These are phyloP conservation scores for Tetrapyrgos nigripes DNA, from an alignment of 1,284 basidiomycete species.

Conservation along the genomic window DNA sequence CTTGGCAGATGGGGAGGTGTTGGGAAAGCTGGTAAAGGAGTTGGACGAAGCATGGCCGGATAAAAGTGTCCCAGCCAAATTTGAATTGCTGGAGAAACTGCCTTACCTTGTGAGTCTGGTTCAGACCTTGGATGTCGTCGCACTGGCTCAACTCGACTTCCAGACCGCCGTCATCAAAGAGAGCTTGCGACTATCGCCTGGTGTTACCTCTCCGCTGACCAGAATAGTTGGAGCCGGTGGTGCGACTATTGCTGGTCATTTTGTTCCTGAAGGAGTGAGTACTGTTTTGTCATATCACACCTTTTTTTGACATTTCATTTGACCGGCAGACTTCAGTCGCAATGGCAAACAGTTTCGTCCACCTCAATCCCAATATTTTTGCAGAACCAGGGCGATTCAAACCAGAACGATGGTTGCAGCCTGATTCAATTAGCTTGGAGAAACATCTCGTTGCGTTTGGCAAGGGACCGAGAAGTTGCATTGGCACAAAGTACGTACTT, in stretches of 20 bases:
- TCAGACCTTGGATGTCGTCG: not conserved
- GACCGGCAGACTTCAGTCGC: not conserved
- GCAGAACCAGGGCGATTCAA: not conserved
- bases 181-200: not conserved
- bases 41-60: constrained; percentile 35
- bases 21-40: constrained; percentile 24
- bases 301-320: not conserved
- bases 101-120: constrained; percentile 33
- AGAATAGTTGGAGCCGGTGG: not conserved
- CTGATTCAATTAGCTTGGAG: not conserved
- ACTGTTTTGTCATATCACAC: not conserved
- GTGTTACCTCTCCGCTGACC: not conserved
- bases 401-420: constrained; percentile 4
- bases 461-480: constrained; percentile 1
- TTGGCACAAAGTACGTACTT: constrained; percentile 6
- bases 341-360: not conserved
- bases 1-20: constrained; percentile 12
- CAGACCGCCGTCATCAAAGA: constrained; percentile 9
- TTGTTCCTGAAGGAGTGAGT: constrained; percentile 2
- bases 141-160: not conserved
- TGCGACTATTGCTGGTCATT: not conserved
- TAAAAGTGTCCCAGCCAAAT: constrained; percentile 21
- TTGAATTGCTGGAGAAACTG: constrained; percentile 35
- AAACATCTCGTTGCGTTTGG: constrained; percentile 6
- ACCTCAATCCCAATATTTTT: constrained; percentile 2